A percentile compares a stretch with the other conserved stretches of the same genome.
phyloP scores from a whole-genome alignment of 768 basidiomycete genomes.

The Lepiota brunneoincarnata region DNA sequence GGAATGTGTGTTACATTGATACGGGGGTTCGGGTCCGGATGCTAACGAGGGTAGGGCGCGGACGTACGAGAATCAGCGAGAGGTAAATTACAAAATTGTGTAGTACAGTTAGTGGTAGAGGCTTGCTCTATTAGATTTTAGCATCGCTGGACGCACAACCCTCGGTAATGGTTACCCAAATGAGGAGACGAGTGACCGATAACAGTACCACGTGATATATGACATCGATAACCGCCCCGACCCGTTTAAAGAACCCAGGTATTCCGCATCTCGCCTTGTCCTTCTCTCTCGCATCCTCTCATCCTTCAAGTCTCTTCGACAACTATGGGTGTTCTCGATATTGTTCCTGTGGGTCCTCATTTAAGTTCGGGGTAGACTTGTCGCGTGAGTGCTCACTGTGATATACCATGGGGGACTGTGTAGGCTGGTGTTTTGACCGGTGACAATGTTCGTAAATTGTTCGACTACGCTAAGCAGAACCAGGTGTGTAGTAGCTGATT shows the following conservation, averaged over 20 bases:
- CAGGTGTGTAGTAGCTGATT: conserved; percentile 48
- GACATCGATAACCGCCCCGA: conserved; percentile 16
- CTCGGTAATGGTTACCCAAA: background rate
- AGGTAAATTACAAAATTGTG: background rate
- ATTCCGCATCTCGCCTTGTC: conserved; percentile 7
- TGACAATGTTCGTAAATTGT: conserved; percentile 91
- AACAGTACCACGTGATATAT: conserved; percentile 12
- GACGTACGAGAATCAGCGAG: too few relatives aligned
- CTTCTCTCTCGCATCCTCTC: conserved; percentile 1
- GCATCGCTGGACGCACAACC: background rate
- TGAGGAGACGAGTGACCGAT: conserved; percentile 10
- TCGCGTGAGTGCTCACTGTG: background rate
- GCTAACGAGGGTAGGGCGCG: too few relatives aligned
- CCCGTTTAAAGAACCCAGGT: conserved; percentile 8
- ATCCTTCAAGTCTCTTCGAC: background rate
- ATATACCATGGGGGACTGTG: conserved; percentile 3
- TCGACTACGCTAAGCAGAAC: conserved; percentile 89
- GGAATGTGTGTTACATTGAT: too few relatives aligned
- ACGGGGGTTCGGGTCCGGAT: too few relatives aligned
- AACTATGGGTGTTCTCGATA: conserved; percentile 77
- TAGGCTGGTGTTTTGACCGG: conserved; percentile 95
- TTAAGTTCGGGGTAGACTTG: background rate
- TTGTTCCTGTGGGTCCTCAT: conserved; percentile 66
- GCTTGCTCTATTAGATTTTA: background rate
- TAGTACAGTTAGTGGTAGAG: background rate